Evolutionary conservation across 805 yeast genomes (phyloP), one percentile per base, ranked within the genome.

Genomic region (Hanseniaspora nectarophila): DNA sequence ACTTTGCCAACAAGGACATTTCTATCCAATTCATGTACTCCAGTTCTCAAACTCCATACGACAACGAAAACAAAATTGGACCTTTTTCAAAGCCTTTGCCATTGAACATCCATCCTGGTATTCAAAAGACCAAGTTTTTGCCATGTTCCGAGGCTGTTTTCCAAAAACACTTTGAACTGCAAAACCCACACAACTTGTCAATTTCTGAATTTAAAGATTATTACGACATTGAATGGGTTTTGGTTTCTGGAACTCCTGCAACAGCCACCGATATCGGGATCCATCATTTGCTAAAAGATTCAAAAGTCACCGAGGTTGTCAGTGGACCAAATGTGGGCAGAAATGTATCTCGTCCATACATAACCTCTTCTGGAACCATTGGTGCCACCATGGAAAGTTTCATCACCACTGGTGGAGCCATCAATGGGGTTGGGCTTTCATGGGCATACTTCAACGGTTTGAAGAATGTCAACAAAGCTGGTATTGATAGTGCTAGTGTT

Each of bases 361-460:
- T 88, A 52, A 74, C 92, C 60, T 80, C 96, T 4, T 82, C 94
- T 58, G 98, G 98, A 13, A 92, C 98, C 2, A 82, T 92, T 16
- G 98, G 98, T 24, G 97, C 95, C 3, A 92, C 97, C 0, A 77
- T 89, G 87, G 98, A 92, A 68, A 94, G 89, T 1, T 85, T 83
- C 2, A 76, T 89, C 39, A 63, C 73, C 20, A 42, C 53, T 3
- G 53, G 43, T 15, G 82, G 81, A 0, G 77, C 79, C 29, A 68
- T 67, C 15, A 80, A 73, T 57, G 70, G 95, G 5, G 73, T 92
- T 56, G 97, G 95, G 1, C 60, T 92, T 32, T 84, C 95, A 34
- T 90, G 79, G 72, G 92, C 95, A n/a, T 92, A 82, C 62, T 77
- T 74, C 51, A 55, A 65, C 31, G 72, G 74, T 35, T 65, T 70